Evolutionary conservation across 495 filamentous ascomycete genomes (phyloP), one percentile per base, ranked within the genome.

Genomic region (Penicillium diatomitis): DNA sequence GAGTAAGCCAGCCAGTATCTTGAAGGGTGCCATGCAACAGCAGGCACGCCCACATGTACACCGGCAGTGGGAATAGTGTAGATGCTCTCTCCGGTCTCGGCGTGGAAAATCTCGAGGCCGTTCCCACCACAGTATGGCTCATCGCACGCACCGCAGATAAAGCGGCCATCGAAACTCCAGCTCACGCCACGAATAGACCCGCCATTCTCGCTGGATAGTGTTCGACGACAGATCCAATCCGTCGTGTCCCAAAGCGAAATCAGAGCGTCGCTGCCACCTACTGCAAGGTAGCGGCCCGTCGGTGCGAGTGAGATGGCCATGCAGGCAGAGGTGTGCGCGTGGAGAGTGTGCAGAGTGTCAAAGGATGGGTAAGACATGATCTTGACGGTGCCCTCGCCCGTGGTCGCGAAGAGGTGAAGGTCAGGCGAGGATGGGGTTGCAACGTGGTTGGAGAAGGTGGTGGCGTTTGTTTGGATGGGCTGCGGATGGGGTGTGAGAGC

Each of bases 81-180:
- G 6, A 96, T 81, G 53, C 79, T 80, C 36, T 97, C 94, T 2
- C 91, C 94, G 0, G 83, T 87, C 62, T 97, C 94, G 3, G 84
- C 82, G 63, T 96, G 90, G 53, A 83, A 87, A 36, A 90, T 80
- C 41, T 86, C 82, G 10, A 87, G 55, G 4, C 85, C 85, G 46
- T 71, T 65, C 0, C 62, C 65, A 41, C 57, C 57, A 37, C 54
- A 66, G 6, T 58, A 66, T 8, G 58, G 81, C 67, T 95, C 89
- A 58, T 96, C 89, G 52, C 85, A 86, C 8, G 88, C 88, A 8
- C 85, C 90, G 12, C 85, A 82, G 29, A 97, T 70, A 65, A 86
- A 97, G 42, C 85, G 83, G 2, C 92, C 90, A 58, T 96, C 94
- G 58, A 88, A 97, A 41, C 82, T 87, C 69, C 95, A 98, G 55